phyloP scores from a whole-genome alignment of 352 stramenopile genomes.

The Phytophthora pisi region DNA sequence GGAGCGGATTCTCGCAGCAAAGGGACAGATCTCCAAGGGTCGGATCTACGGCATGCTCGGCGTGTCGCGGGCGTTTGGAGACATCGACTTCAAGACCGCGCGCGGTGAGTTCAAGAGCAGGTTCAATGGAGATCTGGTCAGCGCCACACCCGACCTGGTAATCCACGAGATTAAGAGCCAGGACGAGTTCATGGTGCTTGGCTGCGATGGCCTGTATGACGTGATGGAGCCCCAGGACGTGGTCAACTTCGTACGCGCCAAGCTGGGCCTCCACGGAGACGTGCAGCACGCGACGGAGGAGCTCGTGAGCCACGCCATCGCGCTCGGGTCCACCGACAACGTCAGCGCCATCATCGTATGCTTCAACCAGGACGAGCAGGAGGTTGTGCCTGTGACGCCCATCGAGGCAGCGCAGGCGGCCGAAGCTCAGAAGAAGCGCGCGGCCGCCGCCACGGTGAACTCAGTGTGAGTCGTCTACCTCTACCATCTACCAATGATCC shows the following conservation, averaged over 20 bases:
- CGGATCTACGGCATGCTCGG: constrained; percentile 86
- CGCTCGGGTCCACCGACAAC: constrained; percentile 82
- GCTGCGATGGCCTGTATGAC: constrained; percentile 86
- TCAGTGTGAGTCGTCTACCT: constrained; percentile 20
- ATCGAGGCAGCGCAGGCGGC: constrained; percentile 38
- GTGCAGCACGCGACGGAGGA: constrained; percentile 84
- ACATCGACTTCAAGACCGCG: constrained; percentile 88
- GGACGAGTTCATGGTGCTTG: constrained; percentile 85
- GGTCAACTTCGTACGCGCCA: constrained; percentile 81
- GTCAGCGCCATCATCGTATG: constrained; percentile 82
- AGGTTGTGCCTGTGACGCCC: constrained; percentile 39
- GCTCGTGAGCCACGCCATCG: constrained; percentile 83
- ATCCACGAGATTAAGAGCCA: constrained; percentile 53
- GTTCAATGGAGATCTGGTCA: constrained; percentile 85
- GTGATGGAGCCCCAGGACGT: constrained; percentile 84
- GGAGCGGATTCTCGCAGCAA: constrained; percentile 79
- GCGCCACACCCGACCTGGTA: constrained; percentile 70
- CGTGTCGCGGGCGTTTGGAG: constrained; percentile 83
- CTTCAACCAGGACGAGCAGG: constrained; percentile 69
- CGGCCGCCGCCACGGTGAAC: constrained; percentile 14
- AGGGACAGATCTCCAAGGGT: constrained; percentile 83
- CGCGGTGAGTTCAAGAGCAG: constrained; percentile 79
- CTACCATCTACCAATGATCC: constrained; percentile 3
- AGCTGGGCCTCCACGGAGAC: constrained; percentile 68
- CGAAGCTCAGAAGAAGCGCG: constrained; percentile 39